Conservation (phyloP, 805 yeast species). For the Crinitomyces ghanaensis region DNA sequence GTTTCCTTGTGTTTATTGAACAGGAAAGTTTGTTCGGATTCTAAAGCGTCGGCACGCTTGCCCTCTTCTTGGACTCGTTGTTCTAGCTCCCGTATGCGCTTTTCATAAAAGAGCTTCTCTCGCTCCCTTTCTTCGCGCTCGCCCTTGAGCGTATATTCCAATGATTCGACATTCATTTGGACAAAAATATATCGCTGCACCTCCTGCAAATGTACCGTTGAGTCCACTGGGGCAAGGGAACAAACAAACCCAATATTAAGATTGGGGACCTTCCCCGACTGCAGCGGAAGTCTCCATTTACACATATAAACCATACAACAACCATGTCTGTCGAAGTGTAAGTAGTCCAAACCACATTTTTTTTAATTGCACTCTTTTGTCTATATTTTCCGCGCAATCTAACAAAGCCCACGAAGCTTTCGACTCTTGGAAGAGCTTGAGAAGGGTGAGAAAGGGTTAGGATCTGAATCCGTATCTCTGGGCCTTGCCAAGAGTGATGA, state of each 20-base stretch:
- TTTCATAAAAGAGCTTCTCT: slow-evolving; percentile 25
- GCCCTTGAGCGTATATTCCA: slow-evolving; percentile 30
- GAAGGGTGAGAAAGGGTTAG: slow-evolving; percentile 95
- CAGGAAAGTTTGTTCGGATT: slow-evolving; percentile 29
- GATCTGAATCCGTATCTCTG: slow-evolving; percentile 93
- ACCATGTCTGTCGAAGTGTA: slow-evolving; percentile 9
- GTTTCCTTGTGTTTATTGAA: slow-evolving; percentile 27
- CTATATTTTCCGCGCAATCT: neutral
- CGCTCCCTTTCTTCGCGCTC: slow-evolving; percentile 31
- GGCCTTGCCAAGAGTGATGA: slow-evolving; percentile 88
- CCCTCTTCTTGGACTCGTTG: slow-evolving; percentile 23
- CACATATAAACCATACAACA: neutral
- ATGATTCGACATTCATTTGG: no score
- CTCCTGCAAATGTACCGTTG: no score
- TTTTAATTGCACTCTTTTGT: neutral
- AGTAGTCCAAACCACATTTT: neutral
- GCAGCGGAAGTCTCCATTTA: no score
- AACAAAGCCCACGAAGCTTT: slow-evolving; percentile 69
- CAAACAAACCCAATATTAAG: no score
- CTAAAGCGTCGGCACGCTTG: slow-evolving; percentile 25
- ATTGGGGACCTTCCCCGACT: no score
- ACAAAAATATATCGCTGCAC: no score
- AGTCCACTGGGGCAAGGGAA: no score
- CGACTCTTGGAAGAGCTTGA: slow-evolving; percentile 92
- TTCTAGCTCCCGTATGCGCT: slow-evolving; percentile 22